Percentiles rank a stretch among this genome's conserved stretches.
Evolutionary conservation across 2,329 filamentous ascomycete genomes (phyloP).

Genomic region (Dothideomycetes sp.): DNA sequence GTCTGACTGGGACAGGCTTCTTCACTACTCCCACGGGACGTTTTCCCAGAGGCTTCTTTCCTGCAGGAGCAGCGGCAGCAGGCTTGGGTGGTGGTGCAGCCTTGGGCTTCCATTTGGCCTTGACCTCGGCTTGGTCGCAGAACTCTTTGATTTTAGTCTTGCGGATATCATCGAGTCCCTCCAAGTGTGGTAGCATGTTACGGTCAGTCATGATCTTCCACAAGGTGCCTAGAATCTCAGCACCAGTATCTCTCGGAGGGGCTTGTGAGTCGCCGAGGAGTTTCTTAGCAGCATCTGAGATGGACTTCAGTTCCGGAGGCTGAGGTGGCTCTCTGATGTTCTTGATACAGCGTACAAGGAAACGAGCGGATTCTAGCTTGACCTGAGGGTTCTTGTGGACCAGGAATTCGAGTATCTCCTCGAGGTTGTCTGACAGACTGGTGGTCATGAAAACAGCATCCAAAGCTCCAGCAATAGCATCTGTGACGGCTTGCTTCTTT

Average conservation of each 20-base stretch:
- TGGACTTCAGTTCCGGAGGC: conserved; percentile 71
- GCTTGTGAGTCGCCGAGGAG: conserved; percentile 83
- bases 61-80: conserved; percentile 44
- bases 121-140: conserved; percentile 71
- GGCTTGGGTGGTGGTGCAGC: conserved; percentile 52
- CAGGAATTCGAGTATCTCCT: conserved; percentile 77
- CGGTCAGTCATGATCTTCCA: conserved; percentile 99
- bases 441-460: conserved; percentile 62
- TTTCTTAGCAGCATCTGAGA: conserved; percentile 85
- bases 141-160: conserved; percentile 95
- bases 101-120: conserved; percentile 88
- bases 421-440: conserved; percentile 72
- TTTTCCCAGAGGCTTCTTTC: conserved; percentile 47
- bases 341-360: conserved; percentile 78
- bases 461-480: conserved; percentile 76
- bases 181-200: conserved; percentile 85
- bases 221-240: conserved; percentile 82
- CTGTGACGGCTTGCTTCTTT: conserved; percentile 83
- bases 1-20: conserved; percentile 35
- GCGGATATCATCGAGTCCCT: conserved; percentile 88
- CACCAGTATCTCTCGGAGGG: conserved; percentile 74
- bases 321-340: conserved; percentile 74
- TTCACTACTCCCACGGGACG: conserved; percentile 31
- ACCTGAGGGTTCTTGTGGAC: conserved; percentile 96
- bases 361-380: conserved; percentile 90